A percentile compares a stretch with the other conserved stretches of the same genome.
Evolutionary conservation across 225 moss, liverwort and hornwort species (phyloP).

Genomic region (Physcomitrellopsis africana): DNA sequence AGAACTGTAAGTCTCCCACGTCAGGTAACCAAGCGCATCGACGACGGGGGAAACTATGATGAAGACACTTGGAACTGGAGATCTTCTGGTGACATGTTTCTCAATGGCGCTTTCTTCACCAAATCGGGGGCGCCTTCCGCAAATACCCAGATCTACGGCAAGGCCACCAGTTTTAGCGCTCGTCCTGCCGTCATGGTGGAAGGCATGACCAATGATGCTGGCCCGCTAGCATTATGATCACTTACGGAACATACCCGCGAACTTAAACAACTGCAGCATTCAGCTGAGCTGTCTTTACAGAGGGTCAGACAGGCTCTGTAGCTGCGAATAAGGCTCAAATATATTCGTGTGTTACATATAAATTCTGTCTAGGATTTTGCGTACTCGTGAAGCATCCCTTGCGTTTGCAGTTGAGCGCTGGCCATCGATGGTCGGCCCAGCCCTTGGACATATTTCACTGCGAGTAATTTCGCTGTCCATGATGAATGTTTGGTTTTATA

Average conservation of each 20-base stretch:
- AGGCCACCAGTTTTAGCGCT: constrained; percentile 68
- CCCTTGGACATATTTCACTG: constrained; percentile 33
- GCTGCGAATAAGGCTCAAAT: constrained; percentile 11
- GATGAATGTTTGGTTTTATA: constrained; percentile 10
- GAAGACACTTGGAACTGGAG: constrained; percentile 68
- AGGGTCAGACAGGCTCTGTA: background rate
- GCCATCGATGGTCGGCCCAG: constrained; percentile 58
- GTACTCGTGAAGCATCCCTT: constrained; percentile 23
- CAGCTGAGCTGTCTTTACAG: background rate
- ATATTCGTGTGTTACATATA: constrained; percentile 1
- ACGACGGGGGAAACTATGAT: constrained; percentile 45
- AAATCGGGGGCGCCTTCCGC: constrained; percentile 51
- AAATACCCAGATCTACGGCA: constrained; percentile 54
- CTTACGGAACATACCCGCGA: background rate
- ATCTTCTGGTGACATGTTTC: constrained; percentile 72
- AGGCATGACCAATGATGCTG: constrained; percentile 61
- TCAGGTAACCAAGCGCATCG: constrained; percentile 70
- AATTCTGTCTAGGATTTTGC: constrained; percentile 21
- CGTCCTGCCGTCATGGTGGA: constrained; percentile 64
- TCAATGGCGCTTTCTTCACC: constrained; percentile 74
- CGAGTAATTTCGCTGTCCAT: constrained; percentile 25
- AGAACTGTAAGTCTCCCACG: background rate
- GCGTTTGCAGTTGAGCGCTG: constrained; percentile 50
- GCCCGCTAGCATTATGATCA: constrained; percentile 49
- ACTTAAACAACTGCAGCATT: background rate